Evolutionary conservation across 2,329 filamentous ascomycete genomes (phyloP).

Genomic region (Septoria linicola): DNA sequence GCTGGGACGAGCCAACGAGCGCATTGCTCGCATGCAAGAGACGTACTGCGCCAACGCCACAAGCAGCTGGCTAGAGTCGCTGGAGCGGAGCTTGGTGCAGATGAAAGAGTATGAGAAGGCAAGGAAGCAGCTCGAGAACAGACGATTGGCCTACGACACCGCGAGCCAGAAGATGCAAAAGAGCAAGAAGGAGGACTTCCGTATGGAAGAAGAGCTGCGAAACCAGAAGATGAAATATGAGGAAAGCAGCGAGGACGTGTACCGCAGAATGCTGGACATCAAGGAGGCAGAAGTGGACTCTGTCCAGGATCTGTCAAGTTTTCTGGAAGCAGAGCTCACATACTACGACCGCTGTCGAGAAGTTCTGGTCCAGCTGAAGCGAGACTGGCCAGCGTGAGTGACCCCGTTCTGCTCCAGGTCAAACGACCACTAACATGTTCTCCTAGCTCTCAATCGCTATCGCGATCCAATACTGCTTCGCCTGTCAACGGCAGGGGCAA

Average conservation of each 20-base stretch:
- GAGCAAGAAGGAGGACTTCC: constrained; percentile 88
- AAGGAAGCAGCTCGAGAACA: constrained; percentile 89
- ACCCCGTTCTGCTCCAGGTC: constrained; percentile 1
- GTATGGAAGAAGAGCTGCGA: constrained; percentile 87
- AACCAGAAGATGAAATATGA: constrained; percentile 94
- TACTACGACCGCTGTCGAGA: constrained; percentile 91
- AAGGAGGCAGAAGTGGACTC: constrained; percentile 86
- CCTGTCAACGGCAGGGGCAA: constrained; percentile 30
- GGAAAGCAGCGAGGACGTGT: constrained; percentile 88
- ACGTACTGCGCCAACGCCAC: constrained; percentile 75
- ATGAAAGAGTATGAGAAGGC: constrained; percentile 96
- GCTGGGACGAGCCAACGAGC: constrained; percentile 83
- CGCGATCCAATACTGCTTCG: constrained; percentile 31
- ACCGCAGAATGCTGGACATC: constrained; percentile 91
- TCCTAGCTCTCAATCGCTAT: background rate
- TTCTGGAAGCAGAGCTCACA: constrained; percentile 83
- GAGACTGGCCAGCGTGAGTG: constrained; percentile 66
- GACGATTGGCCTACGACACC: constrained; percentile 86
- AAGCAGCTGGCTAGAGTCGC: constrained; percentile 82
- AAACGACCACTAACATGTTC: constrained; percentile 1
- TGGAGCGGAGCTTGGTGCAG: constrained; percentile 84
- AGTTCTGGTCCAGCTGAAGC: constrained; percentile 68
- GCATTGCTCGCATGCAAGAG: constrained; percentile 81
- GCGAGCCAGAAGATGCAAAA: constrained; percentile 89
- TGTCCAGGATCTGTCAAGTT: constrained; percentile 72